These are phyloP conservation scores for Prunella vulgaris DNA, from an alignment of 257 asterid genomes.

Conservation along the genomic window DNA sequence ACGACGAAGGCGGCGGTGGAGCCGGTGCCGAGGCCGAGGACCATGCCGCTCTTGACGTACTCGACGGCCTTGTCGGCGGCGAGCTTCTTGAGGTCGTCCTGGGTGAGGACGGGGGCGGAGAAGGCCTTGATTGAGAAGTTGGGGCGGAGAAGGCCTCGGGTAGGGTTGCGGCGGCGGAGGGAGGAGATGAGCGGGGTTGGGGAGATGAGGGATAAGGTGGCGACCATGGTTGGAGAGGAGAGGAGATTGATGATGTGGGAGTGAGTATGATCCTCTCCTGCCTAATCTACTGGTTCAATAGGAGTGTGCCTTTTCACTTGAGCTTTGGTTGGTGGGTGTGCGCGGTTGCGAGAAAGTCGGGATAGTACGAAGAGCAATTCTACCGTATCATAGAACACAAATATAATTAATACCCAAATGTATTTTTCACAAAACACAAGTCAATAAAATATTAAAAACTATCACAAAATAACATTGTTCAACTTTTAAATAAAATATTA, in stretches of 20 bases:
- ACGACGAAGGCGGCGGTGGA: slow-evolving; percentile 98
- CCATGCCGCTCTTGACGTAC: slow-evolving; percentile 85
- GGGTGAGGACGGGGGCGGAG: slow-evolving; percentile 63
- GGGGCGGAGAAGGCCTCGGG: slow-evolving; percentile 20
- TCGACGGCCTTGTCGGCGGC: slow-evolving; percentile 97
- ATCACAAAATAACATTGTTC: too few relatives aligned
- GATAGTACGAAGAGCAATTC: too few relatives aligned
- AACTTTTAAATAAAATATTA: too few relatives aligned
- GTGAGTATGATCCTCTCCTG: neutral
- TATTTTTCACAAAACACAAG: too few relatives aligned
- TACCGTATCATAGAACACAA: too few relatives aligned
- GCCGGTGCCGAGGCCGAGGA: slow-evolving; percentile 93
- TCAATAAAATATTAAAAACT: too few relatives aligned
- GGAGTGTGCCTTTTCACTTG: too few relatives aligned
- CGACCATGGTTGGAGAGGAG: slow-evolving; percentile 30
- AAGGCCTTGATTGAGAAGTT: slow-evolving; percentile 28
- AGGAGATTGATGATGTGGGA: slow-evolving; percentile 24
- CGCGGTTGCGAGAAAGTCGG: too few relatives aligned
- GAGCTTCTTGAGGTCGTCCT: slow-evolving; percentile 76
- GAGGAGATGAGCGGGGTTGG: slow-evolving; percentile 7
- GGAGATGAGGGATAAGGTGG: slow-evolving; percentile 33
- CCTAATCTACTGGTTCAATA: neutral
- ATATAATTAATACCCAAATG: too few relatives aligned
- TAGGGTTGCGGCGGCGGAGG: slow-evolving; percentile 14
- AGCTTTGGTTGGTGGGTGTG: too few relatives aligned